Evolutionary conservation across 2,329 filamentous ascomycete genomes (phyloP).

Genomic region (Arthroderma uncinatum): DNA sequence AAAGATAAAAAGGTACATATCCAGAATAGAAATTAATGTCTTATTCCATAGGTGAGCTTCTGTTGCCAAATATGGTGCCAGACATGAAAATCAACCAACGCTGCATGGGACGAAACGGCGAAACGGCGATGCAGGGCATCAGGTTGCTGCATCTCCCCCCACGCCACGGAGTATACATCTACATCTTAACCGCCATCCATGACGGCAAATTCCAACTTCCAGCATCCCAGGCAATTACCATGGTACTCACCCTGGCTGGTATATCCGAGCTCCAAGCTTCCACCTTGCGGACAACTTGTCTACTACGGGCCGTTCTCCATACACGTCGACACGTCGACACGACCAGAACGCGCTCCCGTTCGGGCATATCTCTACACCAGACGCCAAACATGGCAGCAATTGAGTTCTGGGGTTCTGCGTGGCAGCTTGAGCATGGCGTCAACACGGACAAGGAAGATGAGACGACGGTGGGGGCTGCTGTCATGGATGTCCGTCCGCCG

Average conservation of each 20-base stretch:
- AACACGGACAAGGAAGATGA: not conserved
- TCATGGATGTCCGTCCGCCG: not conserved
- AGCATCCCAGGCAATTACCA: not conserved
- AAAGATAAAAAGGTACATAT: not conserved
- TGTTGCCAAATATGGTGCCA: not conserved
- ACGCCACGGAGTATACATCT: not conserved
- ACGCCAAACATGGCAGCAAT: not conserved
- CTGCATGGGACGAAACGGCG: not conserved
- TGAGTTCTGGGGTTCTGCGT: not conserved
- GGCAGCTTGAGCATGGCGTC: not conserved
- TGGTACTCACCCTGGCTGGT: not conserved
- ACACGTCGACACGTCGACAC: not conserved
- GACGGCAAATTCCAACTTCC: not conserved
- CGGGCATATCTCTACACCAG: not conserved
- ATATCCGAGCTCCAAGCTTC: not conserved
- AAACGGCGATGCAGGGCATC: not conserved
- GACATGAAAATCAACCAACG: not conserved
- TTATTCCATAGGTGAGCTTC: not conserved
- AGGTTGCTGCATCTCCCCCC: not conserved
- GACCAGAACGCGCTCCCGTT: too few relatives aligned
- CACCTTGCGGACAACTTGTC: not conserved
- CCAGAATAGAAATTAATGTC: not conserved
- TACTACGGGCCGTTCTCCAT: not conserved
- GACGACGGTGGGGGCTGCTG: not conserved
- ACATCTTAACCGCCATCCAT: not conserved